A percentile compares a stretch with the other conserved stretches of the same genome.
Conservation (phyloP, 129 eudicot species). For the Artemisia annua region DNA sequence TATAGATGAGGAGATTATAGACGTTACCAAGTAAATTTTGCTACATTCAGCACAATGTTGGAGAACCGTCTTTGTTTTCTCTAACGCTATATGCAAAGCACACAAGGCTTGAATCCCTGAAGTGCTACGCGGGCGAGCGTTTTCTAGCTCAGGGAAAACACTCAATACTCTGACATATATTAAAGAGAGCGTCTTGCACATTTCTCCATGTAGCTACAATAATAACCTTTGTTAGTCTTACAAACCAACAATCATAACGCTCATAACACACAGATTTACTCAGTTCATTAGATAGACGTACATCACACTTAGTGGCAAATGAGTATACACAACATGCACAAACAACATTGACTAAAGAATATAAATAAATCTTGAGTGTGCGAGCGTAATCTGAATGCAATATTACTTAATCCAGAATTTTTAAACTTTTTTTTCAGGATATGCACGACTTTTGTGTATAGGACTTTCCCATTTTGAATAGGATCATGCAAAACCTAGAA, state of each 20-base stretch:
- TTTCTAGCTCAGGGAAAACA: constrained; percentile 85
- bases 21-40: constrained; percentile 87
- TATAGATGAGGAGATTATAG: background rate
- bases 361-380: too few species aligned
- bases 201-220: constrained; percentile 86
- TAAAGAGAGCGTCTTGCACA: constrained; percentile 76
- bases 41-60: constrained; percentile 97
- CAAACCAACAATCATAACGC: background rate
- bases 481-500: background rate
- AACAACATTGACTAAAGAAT: background rate
- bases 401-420: too few species aligned
- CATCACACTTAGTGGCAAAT: background rate
- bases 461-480: background rate
- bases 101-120: constrained; percentile 98
- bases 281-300: background rate
- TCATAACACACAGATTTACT: background rate
- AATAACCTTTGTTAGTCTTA: constrained; percentile 26
- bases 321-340: background rate
- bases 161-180: constrained; percentile 69
- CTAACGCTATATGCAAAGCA: constrained; percentile 90
- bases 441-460: background rate
- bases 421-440: too few species aligned
- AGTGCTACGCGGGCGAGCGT: constrained; percentile 94
- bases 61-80: constrained; percentile 86
- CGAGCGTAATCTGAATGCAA: too few species aligned